These are phyloP conservation scores for Pseudonitzschia delicatissima DNA, from an alignment of 108 stramenopile species.

Conservation along the genomic window DNA sequence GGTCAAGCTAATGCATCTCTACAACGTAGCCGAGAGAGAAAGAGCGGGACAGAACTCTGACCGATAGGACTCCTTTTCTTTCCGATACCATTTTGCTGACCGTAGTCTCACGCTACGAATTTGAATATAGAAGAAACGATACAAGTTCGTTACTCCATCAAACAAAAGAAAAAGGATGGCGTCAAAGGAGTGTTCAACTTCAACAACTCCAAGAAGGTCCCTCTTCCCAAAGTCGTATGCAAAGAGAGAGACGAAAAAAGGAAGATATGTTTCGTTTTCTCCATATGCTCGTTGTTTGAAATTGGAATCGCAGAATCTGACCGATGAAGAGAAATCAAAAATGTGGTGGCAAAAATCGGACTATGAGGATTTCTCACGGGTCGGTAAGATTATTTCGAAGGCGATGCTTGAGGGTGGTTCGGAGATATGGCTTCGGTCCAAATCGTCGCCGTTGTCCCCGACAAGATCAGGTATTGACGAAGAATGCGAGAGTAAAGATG, in stretches of 20 bases:
- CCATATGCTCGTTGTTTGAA: slow-evolving; percentile 73
- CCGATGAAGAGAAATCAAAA: slow-evolving; percentile 42
- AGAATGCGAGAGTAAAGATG: not conserved
- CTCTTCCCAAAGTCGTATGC: slow-evolving; percentile 12
- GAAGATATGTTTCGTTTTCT: slow-evolving; percentile 42
- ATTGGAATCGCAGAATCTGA: slow-evolving; percentile 56
- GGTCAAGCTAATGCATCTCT: too few species aligned
- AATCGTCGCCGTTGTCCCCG: slow-evolving; percentile 20
- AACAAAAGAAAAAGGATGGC: not conserved
- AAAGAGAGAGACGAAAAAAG: slow-evolving; percentile 9
- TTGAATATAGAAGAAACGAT: too few species aligned
- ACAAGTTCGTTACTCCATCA: not conserved
- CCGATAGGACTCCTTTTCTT: not conserved
- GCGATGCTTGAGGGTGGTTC: slow-evolving; percentile 76
- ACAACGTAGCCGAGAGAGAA: not conserved
- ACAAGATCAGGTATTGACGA: not conserved
- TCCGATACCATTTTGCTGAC: not conserved
- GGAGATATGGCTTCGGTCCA: slow-evolving; percentile 66
- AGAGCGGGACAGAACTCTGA: not conserved
- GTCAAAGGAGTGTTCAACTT: not conserved
- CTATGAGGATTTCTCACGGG: slow-evolving; percentile 77
- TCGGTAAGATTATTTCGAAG: slow-evolving; percentile 63
- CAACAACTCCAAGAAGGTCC: slow-evolving; percentile 8
- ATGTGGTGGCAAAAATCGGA: slow-evolving; percentile 81
- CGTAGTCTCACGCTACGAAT: not conserved